Evolutionary conservation across 164 flowering plant species (phyloP).

Genomic region (Stephania cephalantha): DNA sequence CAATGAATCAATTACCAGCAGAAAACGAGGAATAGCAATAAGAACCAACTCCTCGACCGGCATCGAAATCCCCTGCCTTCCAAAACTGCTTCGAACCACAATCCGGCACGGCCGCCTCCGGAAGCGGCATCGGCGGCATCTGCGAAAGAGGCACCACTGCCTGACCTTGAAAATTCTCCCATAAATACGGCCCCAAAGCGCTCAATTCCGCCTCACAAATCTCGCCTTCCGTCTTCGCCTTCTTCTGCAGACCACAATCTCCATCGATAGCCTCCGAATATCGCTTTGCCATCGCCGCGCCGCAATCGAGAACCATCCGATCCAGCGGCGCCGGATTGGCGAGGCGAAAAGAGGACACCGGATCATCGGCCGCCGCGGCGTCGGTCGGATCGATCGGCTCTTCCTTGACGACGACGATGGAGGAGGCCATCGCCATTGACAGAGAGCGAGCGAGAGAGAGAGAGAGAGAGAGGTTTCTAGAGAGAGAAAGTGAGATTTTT

Average conservation of each 20-base stretch:
- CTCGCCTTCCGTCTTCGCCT: slow-evolving; percentile 8
- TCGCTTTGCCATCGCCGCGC: slow-evolving; percentile 14
- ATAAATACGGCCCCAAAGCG: slow-evolving; percentile 22
- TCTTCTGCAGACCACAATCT: slow-evolving; percentile 6
- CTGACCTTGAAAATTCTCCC: slow-evolving; percentile 22
- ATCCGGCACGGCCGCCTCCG: neutral
- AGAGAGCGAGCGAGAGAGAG: too few species aligned
- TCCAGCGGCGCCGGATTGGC: neutral
- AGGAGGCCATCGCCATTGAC: slow-evolving; percentile 6
- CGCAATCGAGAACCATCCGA: slow-evolving; percentile 16
- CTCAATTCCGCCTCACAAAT: neutral
- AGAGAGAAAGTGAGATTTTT: neutral
- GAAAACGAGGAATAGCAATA: slow-evolving; percentile 1
- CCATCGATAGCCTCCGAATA: slow-evolving; percentile 3
- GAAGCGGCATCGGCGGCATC: neutral
- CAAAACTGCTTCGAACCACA: slow-evolving; percentile 60
- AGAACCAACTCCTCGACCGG: slow-evolving; percentile 26
- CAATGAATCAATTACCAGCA: neutral
- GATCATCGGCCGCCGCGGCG: neutral
- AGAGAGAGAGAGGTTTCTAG: neutral
- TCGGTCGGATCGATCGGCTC: slow-evolving; percentile 4
- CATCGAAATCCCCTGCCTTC: slow-evolving; percentile 89
- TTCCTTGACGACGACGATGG: slow-evolving; percentile 10
- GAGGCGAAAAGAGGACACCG: neutral
- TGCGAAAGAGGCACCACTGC: slow-evolving; percentile 6